Conservation (phyloP, 2,329 filamentous ascomycete species). For the Verticillium tricorpus region DNA sequence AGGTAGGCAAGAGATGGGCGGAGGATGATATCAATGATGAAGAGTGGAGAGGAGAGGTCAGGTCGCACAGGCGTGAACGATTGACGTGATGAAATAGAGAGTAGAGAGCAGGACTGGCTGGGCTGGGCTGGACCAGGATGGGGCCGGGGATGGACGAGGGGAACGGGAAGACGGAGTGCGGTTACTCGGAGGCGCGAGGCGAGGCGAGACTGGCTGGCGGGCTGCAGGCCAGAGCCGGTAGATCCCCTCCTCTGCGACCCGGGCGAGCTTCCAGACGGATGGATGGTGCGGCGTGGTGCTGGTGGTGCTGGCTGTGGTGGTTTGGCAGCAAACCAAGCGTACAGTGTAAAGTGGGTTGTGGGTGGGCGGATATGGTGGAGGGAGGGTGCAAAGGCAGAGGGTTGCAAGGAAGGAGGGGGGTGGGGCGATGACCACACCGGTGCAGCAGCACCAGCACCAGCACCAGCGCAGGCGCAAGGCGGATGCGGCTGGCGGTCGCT, state of each 20-base stretch:
- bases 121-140: background rate
- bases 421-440: background rate
- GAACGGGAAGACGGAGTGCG: background rate
- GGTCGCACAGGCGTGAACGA: background rate
- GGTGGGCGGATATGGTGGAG: background rate
- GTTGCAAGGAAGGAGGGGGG: background rate
- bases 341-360: background rate
- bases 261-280: background rate
- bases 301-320: background rate
- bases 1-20: background rate
- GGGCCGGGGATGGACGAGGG: background rate
- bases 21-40: background rate
- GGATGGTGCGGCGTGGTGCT: background rate
- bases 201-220: background rate
- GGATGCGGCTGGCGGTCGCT: background rate
- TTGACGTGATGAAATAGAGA: background rate
- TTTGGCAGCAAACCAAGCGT: slow-evolving; percentile 3
- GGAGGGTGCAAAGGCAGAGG: background rate
- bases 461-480: background rate
- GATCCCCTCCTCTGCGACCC: background rate
- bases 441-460: too few species aligned
- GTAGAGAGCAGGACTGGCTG: background rate
- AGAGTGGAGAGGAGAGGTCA: background rate
- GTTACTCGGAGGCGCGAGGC: background rate
- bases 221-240: background rate